Evolutionary conservation across 306 rosid species (phyloP), one percentile per base, ranked within the genome.

Genomic region (Nissolia schottii): DNA sequence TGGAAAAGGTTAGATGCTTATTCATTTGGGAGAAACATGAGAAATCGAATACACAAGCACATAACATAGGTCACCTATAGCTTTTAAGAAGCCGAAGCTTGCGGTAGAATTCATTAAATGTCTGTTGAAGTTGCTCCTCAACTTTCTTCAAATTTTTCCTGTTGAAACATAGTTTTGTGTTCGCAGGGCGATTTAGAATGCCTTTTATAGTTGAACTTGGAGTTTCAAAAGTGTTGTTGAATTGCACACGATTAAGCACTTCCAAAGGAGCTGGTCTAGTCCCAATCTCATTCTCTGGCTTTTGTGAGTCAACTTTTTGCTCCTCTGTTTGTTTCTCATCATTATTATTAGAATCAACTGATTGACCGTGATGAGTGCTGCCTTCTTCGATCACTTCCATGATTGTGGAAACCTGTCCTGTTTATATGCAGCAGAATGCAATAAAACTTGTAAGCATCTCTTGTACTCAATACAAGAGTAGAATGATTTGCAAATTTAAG

Each of bases 41-140:
- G n/a, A n/a, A 43, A n/a, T 43, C n/a, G 50, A 43, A 13, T 3
- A 43, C 18, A 13, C 18, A 1, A 40, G 46, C 46, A 43, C 7
- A 58, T 34, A 64, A 38, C 8, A 5, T 66, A 53, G 27, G 23
- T 29, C 70, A 82, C 92, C 81, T 74, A 60, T 77, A 90, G 87
- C 82, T 84, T 84, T 79, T 87, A 0, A 90, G 88, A 31, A 90
- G 91, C 37, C 82, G 53, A 71, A 90, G 96, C 79, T 90, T 90
- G 62, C 81, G 85, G 69, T 86, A 84, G 73, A 88, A 88, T 23
- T 82, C 90, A 38, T 79, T 35, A 51, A 90, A 86, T 35, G 90
- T 91, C 19, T 12, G n/a, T 31, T 54, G 77, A 23, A 90, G 90
- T 71, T 57, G 12, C 13, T 79, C 70, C 68, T 88, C 91, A 29